phyloP scores from a whole-genome alignment of 306 rosid species.

The Adenanthera pavonina region DNA sequence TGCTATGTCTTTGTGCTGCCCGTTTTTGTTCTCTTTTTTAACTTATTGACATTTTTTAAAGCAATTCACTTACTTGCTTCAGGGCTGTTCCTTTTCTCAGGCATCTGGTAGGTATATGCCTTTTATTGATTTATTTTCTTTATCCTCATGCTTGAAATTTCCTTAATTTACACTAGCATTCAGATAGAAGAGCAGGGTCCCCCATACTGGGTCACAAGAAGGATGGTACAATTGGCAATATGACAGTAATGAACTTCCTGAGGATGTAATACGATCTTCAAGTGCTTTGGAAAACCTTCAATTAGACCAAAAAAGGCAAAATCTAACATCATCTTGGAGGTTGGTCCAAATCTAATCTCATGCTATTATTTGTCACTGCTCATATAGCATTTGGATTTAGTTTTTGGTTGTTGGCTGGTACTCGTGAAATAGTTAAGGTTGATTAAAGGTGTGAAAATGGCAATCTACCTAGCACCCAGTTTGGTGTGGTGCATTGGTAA shows the following conservation, averaged over 20 bases:
- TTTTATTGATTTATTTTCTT: slow-evolving; percentile 30
- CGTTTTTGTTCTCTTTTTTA: neutral
- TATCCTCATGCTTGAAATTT: slow-evolving; percentile 42
- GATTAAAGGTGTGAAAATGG: slow-evolving; percentile 39
- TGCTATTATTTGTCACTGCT: neutral
- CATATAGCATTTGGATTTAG: neutral
- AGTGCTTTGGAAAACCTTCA: slow-evolving; percentile 93
- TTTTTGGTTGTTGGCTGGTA: slow-evolving; percentile 35
- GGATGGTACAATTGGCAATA: slow-evolving; percentile 96
- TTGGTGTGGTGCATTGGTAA: too few relatives aligned
- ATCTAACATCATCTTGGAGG: slow-evolving; percentile 98
- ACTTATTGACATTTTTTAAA: slow-evolving; percentile 37
- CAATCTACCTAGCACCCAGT: too few relatives aligned
- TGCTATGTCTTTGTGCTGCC: neutral
- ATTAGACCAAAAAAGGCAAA: slow-evolving; percentile 91
- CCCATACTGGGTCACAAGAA: slow-evolving; percentile 78
- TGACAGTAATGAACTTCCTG: slow-evolving; percentile 80
- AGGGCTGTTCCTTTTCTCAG: slow-evolving; percentile 90
- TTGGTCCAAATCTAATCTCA: slow-evolving; percentile 51
- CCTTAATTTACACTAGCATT: slow-evolving; percentile 55
- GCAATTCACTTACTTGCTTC: slow-evolving; percentile 42
- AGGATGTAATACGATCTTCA: slow-evolving; percentile 86
- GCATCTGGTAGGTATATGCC: slow-evolving; percentile 80
- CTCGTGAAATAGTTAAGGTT: slow-evolving; percentile 47
- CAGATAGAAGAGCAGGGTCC: slow-evolving; percentile 97